These are phyloP conservation scores for Hypericum androsaemum DNA, from an alignment of 345 rosid genomes.

Conservation along the genomic window DNA sequence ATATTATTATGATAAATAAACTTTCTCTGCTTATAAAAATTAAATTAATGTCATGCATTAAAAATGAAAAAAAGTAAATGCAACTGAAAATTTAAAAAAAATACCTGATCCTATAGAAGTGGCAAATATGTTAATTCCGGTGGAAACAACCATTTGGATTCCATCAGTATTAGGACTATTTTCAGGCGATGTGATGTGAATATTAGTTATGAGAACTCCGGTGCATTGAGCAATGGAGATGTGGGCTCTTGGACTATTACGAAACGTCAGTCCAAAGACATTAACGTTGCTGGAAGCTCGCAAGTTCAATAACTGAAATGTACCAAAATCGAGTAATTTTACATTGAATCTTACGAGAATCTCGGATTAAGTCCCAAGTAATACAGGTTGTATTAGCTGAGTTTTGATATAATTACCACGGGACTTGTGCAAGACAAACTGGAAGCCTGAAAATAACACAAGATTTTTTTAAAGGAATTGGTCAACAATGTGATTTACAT, in stretches of 20 bases:
- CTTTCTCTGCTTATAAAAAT: too few species aligned
- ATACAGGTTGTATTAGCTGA: too few species aligned
- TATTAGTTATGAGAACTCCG: conserved; percentile 16
- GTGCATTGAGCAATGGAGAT: conserved; percentile 9
- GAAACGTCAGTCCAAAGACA: conserved; percentile 17
- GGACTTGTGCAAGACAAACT: too few species aligned
- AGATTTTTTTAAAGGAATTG: too few species aligned
- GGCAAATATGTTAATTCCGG: conserved; percentile 10
- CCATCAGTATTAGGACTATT: conserved; percentile 48
- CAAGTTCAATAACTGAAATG: too few species aligned
- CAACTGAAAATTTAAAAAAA: neutral
- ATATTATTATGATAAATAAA: too few species aligned
- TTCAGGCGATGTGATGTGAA: conserved; percentile 25
- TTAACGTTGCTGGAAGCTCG: conserved; percentile 11
- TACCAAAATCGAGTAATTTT: too few species aligned
- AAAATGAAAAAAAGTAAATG: neutral
- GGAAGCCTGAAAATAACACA: too few species aligned
- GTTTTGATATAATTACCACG: too few species aligned
- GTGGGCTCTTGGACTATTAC: conserved; percentile 25
- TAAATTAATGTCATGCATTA: neutral
- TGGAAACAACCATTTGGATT: conserved; percentile 21
- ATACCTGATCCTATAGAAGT: conserved; percentile 33
- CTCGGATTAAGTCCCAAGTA: too few species aligned
- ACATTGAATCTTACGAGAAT: too few species aligned
- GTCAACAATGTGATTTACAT: too few species aligned